These are phyloP conservation scores for Aspergillus biplanus DNA, from an alignment of 495 filamentous ascomycete genomes.

Conservation along the genomic window DNA sequence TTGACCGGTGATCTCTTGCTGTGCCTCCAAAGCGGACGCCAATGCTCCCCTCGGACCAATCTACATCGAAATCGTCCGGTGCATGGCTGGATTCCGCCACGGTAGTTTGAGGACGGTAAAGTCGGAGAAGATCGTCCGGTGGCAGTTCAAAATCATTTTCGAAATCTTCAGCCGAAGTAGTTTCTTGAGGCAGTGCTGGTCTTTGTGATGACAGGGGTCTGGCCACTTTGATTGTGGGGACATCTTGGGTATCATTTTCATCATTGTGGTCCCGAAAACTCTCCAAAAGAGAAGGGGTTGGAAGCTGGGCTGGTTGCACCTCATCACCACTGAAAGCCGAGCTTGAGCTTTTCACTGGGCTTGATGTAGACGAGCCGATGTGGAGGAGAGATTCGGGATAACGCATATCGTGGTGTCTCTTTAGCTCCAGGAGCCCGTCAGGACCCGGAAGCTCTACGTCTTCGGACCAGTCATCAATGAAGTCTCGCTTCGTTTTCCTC, in stretches of 20 bases:
- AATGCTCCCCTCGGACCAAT: conserved; percentile 91
- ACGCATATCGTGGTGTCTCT: conserved; percentile 56
- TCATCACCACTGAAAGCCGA: conserved; percentile 39
- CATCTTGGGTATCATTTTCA: conserved; percentile 64
- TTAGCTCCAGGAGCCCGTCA: conserved; percentile 64
- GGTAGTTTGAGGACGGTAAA: conserved; percentile 61
- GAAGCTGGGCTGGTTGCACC: conserved; percentile 28
- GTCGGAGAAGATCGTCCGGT: conserved; percentile 56
- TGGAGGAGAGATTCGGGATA: conserved; percentile 73
- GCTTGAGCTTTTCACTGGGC: conserved; percentile 40
- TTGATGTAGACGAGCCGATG: conserved; percentile 54
- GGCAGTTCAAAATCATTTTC: conserved; percentile 81
- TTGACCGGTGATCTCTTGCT: conserved; percentile 71
- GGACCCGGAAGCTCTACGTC: conserved; percentile 80
- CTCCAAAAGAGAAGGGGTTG: conserved; percentile 48
- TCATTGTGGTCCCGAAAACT: conserved; percentile 65
- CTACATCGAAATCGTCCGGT: conserved; percentile 76
- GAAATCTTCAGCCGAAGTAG: conserved; percentile 64
- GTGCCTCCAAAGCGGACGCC: conserved; percentile 88
- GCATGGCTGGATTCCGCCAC: conserved; percentile 59
- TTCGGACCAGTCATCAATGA: conserved; percentile 88
- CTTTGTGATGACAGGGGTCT: conserved; percentile 59
- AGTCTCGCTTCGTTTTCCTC: conserved; percentile 73
- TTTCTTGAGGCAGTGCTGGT: conserved; percentile 30
- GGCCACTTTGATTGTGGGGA: conserved; percentile 69